These are phyloP conservation scores for Xylaria hypoxylon DNA, from an alignment of 2,329 filamentous ascomycete species.

Conservation along the genomic window DNA sequence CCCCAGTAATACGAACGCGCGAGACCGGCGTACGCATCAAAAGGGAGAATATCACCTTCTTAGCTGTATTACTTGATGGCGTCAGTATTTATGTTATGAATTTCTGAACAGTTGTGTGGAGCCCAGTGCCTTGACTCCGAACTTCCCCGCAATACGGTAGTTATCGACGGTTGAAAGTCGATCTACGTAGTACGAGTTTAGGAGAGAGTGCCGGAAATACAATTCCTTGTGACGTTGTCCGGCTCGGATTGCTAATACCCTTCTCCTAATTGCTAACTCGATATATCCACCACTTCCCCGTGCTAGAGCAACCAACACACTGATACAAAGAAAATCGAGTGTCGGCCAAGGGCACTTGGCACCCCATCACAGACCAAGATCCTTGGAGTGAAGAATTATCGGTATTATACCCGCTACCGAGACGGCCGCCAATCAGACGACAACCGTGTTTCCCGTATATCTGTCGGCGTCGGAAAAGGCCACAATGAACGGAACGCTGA, in stretches of 20 bases:
- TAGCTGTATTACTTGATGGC: background rate
- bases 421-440: background rate
- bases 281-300: constrained; percentile 21
- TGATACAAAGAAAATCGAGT: background rate
- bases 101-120: constrained; percentile 9
- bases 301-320: background rate
- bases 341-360: background rate
- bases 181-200: constrained; percentile 1
- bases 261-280: background rate
- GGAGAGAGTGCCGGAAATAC: constrained; percentile 27
- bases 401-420: constrained; percentile 36
- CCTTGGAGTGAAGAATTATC: background rate
- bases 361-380: constrained; percentile 5
- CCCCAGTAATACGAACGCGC: background rate
- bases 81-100: background rate
- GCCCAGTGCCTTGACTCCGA: constrained; percentile 13
- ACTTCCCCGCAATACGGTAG: constrained; percentile 28
- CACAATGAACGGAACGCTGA: constrained; percentile 35
- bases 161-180: background rate
- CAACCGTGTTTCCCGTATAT: constrained; percentile 27
- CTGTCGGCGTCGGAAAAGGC: constrained; percentile 15
- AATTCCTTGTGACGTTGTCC: constrained; percentile 11
- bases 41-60: background rate
- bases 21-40: background rate
- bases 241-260: background rate